Evolutionary conservation across 2,329 filamentous ascomycete species (phyloP), one percentile per base, ranked within the genome.

Genomic region (Fusarium burgessii): DNA sequence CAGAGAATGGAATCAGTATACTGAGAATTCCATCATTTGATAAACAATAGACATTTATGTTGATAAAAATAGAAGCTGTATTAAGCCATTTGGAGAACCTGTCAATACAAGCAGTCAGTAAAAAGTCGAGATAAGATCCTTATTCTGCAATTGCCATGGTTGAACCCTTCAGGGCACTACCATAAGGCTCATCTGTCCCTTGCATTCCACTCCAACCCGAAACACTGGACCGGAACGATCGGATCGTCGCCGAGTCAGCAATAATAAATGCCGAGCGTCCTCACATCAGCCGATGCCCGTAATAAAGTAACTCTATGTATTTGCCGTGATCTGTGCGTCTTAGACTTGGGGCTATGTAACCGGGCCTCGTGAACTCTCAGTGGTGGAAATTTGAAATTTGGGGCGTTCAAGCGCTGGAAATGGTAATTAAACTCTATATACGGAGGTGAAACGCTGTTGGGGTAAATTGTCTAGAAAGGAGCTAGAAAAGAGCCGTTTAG

Each of bases 361-460:
- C 46, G 17, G 43, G 33, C 3, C 42, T 13, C 6, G 47, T 46
- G 40, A 29, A 10, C 20, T 32, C 18, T 25, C 32, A 47, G 27
- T 40, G 54, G 41, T 60, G 41, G 29, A 47, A 66, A 40, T 46
- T 27, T 23, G 33, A 50, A 59, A 60, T 29, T 7, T 20, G 15
- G 35, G 38, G 10, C 23, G 18, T 27, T 25, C 14, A n/a, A 20
- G 17, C 23, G 20, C 17, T 6, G 9, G 7, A 11, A 40, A 25
- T 18, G 12, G 25, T n/a, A 65, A 65, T 65, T 32, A 65, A 65
- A 65, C 62, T 58, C 43, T 58, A 29, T 51, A 23, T 45, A n/a
- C 17, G 14, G 25, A 36, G 25, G 41, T 56, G 9, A 27, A 38
- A 60, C 32, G 17, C 17, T 25, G 10, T 36, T 47, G 35, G 33